phyloP scores from a whole-genome alignment of 2,329 filamentous ascomycete species.

The Penicillium concentricum region DNA sequence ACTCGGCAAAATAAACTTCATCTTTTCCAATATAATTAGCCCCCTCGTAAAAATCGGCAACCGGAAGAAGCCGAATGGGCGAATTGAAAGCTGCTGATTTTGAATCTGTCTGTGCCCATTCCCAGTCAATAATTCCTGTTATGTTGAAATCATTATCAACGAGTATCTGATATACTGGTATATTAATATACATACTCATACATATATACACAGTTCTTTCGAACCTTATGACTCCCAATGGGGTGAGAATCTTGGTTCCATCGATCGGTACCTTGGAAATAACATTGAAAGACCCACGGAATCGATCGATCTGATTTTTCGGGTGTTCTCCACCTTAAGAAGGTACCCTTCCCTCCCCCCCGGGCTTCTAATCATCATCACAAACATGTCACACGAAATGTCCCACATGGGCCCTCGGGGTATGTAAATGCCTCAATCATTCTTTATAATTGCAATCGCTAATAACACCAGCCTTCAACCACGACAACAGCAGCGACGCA shows the following conservation, averaged over 20 bases:
- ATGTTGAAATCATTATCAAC: no score
- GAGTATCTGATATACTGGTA: no score
- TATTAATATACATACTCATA: no score
- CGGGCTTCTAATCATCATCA: background rate
- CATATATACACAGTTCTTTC: no score
- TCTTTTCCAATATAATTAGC: no score
- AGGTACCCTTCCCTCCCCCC: background rate
- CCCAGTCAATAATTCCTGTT: no score
- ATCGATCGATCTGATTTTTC: constrained; percentile 23
- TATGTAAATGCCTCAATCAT: constrained; percentile 23
- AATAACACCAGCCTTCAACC: constrained; percentile 65
- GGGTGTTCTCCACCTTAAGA: constrained; percentile 12
- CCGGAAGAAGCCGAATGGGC: no score
- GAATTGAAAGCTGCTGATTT: no score
- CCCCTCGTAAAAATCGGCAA: no score
- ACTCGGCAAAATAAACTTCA: no score
- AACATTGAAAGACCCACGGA: constrained; percentile 12
- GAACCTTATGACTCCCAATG: background rate
- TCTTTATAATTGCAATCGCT: background rate
- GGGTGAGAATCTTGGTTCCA: background rate
- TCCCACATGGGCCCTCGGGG: constrained; percentile 42
- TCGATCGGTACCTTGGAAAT: background rate
- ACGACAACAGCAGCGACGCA: constrained; percentile 62
- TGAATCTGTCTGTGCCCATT: no score
- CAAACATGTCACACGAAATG: constrained; percentile 44